These are phyloP conservation scores for Calonectria pauciramosa DNA, from an alignment of 2,329 filamentous ascomycete species.

Conservation along the genomic window DNA sequence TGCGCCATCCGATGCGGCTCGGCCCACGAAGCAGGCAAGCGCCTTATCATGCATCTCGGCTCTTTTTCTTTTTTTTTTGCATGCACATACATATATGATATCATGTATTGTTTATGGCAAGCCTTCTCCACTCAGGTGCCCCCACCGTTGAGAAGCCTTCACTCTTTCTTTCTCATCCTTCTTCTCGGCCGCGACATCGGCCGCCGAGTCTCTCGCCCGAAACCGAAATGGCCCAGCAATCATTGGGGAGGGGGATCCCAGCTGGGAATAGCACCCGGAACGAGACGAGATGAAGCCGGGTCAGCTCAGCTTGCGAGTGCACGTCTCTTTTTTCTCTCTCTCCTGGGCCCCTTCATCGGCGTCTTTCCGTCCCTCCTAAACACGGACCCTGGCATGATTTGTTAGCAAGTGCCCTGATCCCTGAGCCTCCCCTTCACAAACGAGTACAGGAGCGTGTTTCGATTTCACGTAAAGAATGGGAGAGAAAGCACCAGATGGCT, in stretches of 20 bases:
- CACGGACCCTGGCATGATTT: constrained; percentile 5
- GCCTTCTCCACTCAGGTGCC: constrained; percentile 3
- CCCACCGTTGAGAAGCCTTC: background rate
- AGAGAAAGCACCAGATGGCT: background rate
- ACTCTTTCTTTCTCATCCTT: background rate
- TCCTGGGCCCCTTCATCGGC: background rate
- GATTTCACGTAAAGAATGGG: background rate
- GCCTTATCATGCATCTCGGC: constrained; percentile 5
- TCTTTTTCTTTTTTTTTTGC: background rate
- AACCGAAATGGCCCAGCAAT: background rate
- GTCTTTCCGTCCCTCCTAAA: constrained; percentile 5
- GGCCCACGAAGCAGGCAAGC: background rate
- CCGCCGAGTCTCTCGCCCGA: constrained; percentile 25
- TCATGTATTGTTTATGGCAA: background rate
- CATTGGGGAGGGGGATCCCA: background rate
- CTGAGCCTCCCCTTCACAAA: background rate
- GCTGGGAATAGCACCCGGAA: background rate
- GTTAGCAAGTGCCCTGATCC: background rate
- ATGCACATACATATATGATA: background rate
- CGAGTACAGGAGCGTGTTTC: background rate
- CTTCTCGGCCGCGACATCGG: constrained; percentile 22
- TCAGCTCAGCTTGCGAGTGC: background rate
- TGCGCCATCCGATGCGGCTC: background rate
- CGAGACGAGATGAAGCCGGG: background rate
- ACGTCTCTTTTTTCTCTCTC: background rate